Evolutionary conservation across 352 stramenopile genomes (phyloP).

Genomic region (Phytophthora syringae): DNA sequence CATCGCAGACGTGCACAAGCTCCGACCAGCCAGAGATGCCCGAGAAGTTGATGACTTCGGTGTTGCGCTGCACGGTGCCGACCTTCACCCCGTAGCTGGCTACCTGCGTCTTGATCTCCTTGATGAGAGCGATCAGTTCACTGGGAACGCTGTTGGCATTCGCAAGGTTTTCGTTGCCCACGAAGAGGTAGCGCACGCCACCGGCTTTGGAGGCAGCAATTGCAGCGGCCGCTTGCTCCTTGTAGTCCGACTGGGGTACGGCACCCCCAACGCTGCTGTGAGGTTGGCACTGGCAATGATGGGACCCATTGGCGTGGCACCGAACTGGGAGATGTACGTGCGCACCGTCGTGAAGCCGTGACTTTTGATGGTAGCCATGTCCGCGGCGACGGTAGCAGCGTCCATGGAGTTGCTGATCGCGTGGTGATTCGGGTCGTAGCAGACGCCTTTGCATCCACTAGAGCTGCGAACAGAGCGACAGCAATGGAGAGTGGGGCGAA

Average conservation of each 20-base stretch:
- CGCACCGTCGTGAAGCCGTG: slow-evolving; percentile 63
- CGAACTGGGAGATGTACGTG: slow-evolving; percentile 71
- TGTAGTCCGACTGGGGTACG: slow-evolving; percentile 49
- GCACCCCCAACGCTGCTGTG: slow-evolving; percentile 49
- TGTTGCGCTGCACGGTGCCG: slow-evolving; percentile 72
- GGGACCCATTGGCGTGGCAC: slow-evolving; percentile 44
- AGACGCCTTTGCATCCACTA: slow-evolving; percentile 62
- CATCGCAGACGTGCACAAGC: slow-evolving; percentile 42
- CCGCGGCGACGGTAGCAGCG: slow-evolving; percentile 32
- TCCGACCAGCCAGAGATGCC: slow-evolving; percentile 37
- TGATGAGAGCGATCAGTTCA: slow-evolving; percentile 47
- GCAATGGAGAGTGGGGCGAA: slow-evolving; percentile 28
- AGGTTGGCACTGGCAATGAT: slow-evolving; percentile 46
- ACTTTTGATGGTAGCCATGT: slow-evolving; percentile 57
- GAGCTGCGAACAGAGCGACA: slow-evolving; percentile 27
- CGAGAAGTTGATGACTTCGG: slow-evolving; percentile 47
- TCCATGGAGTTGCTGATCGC: slow-evolving; percentile 23
- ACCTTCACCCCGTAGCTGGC: slow-evolving; percentile 57
- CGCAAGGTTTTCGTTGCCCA: slow-evolving; percentile 72
- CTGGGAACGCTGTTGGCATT: slow-evolving; percentile 25
- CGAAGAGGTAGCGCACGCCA: slow-evolving; percentile 61
- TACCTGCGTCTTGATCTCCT: slow-evolving; percentile 47
- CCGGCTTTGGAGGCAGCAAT: slow-evolving; percentile 44
- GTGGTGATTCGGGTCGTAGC: slow-evolving; percentile 73
- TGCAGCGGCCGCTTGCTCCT: slow-evolving; percentile 41